A percentile compares a stretch with the other conserved stretches of the same genome.
Conservation (phyloP, 2,329 filamentous ascomycete genomes). For the Colletotrichum tanaceti region DNA sequence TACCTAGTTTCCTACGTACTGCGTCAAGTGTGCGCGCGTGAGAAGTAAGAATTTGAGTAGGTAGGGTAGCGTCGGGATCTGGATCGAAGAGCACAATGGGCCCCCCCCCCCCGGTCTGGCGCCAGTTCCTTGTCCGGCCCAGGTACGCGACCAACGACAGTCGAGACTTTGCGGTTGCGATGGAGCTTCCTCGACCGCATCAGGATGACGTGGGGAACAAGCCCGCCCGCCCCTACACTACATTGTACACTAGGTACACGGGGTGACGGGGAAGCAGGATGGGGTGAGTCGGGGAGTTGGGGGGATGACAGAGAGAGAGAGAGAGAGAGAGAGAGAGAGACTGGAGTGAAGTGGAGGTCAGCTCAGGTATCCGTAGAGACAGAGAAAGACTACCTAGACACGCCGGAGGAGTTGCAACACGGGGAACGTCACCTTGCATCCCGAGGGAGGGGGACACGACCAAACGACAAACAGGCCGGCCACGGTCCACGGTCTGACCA, state of each 20-base stretch:
- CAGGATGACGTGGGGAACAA: slow-evolving; percentile 35
- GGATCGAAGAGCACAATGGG: background rate
- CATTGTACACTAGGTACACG: too few species aligned
- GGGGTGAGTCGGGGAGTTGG: slow-evolving; percentile 3
- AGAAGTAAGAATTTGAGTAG: slow-evolving; percentile 19
- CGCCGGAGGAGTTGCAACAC: slow-evolving; percentile 1
- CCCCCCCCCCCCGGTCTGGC: background rate
- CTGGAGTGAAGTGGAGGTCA: too few species aligned
- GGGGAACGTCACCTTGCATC: slow-evolving; percentile 38
- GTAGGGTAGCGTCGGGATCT: slow-evolving; percentile 12
- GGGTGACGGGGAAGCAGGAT: slow-evolving; percentile 23
- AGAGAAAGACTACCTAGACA: slow-evolving; percentile 5
- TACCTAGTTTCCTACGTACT: too few species aligned
- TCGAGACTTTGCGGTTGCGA: slow-evolving; percentile 6
- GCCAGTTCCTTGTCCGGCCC: slow-evolving; percentile 4
- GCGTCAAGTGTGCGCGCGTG: slow-evolving; percentile 14
- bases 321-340: background rate
- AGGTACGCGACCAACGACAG: background rate
- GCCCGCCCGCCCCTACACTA: background rate
- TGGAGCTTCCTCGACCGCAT: slow-evolving; percentile 37
- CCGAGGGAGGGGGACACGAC: slow-evolving; percentile 16
- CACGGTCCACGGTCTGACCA: background rate
- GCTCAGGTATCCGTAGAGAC: too few species aligned
- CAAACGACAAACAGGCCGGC: too few species aligned
- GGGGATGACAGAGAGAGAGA: background rate